Evolutionary conservation across 2,329 filamentous ascomycete species (phyloP), one percentile per base, ranked within the genome.

Genomic region (Pseudogymnoascus sp.): DNA sequence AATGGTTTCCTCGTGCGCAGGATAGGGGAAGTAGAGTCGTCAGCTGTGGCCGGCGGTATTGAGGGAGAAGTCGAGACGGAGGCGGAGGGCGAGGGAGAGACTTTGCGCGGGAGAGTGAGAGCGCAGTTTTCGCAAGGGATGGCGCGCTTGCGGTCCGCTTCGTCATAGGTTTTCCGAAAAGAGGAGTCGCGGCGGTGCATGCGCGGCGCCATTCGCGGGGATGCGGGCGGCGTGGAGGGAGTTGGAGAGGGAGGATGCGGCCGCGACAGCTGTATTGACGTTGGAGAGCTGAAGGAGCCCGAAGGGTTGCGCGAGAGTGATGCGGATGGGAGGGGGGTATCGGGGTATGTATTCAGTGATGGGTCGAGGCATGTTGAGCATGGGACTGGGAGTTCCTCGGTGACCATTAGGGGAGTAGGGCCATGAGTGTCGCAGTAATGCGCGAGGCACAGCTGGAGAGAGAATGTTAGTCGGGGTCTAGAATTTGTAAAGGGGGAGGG

Each of bases 351-450:
- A 6, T 41, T 20, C 6, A 6, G 20, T 7, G 37, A 9, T 6
- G 37, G 37, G 37, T 86, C 81, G 68, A 78, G 81, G 70, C 85
- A 88, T 67, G 78, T 76, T 62, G 76, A 76, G 69, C 85, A 88
- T 57, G 81, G 78, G 11, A 83, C 81, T 2, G 83, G 82, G 12
- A 86, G 74, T 57, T 84, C 84, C 71, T 88, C 84, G 35, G 85
- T 88, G 68, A 87, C 85, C 81, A 88, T 86, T 62, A 88, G 73
- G 58, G 85, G 85, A 54, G 85, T 88, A 57, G 85, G 85, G 64
- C 85, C 85, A 74, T 88, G 85, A 64, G 83, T 78, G 72, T 88
- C 85, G 78, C 85, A 88, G 70, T 87, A 88, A 72, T 88, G 85
- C 68, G 85, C 85, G 67, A 88, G 78, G 71, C 84, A 87, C 70